A percentile compares a stretch with the other conserved stretches of the same genome.
These are phyloP conservation scores for Prunus mira DNA, from an alignment of 306 rosid species.

Conservation along the genomic window DNA sequence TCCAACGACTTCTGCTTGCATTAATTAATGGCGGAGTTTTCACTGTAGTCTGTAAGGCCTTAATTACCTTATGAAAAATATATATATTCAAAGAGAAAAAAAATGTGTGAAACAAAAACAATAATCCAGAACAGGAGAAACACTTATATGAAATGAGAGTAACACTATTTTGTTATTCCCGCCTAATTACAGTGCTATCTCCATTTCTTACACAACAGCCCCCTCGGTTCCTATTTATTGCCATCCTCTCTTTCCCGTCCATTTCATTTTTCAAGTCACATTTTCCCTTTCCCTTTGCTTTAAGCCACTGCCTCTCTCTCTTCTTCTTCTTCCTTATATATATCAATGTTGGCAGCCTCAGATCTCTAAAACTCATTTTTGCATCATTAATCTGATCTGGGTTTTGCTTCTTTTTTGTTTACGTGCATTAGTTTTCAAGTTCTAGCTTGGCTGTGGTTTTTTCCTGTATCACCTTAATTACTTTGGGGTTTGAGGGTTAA, in stretches of 20 bases:
- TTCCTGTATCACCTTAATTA: not conserved
- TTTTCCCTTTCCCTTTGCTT: not conserved
- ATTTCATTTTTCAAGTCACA: conserved; percentile 22
- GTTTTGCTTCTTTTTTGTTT: not conserved
- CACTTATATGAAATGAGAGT: no score
- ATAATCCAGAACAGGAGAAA: not conserved
- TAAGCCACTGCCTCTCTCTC: not conserved
- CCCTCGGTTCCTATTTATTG: not conserved
- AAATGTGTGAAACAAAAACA: not conserved
- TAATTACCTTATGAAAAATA: not conserved
- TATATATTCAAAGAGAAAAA: not conserved
- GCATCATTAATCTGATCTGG: conserved; percentile 12
- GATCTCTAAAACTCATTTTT: not conserved
- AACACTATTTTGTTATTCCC: no score
- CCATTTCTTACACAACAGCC: not conserved
- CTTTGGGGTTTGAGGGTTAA: not conserved
- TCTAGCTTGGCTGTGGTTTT: not conserved
- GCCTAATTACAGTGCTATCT: accelerated
- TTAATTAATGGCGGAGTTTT: conserved; percentile 39
- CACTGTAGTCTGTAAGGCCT: not conserved
- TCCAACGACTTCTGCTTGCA: conserved; percentile 45
- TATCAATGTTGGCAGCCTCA: not conserved
- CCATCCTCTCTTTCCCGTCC: not conserved
- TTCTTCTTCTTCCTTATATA: not conserved
- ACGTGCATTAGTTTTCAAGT: not conserved